Evolutionary conservation across 2,329 filamentous ascomycete species (phyloP), one percentile per base, ranked within the genome.

Genomic region (Cryphonectria radicalis): DNA sequence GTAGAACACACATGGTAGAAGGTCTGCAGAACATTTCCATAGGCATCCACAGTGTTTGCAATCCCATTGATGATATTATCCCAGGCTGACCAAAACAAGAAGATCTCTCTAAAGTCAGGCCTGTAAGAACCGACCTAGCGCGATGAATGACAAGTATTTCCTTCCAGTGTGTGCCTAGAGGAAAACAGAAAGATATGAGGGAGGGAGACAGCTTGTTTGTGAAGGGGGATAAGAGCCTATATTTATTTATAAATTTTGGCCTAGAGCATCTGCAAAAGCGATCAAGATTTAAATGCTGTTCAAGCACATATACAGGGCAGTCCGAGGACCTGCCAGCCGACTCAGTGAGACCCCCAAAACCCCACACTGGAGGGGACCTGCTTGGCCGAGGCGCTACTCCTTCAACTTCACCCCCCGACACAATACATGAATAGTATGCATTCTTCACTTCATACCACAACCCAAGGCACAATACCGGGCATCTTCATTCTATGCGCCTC

Each of bases 371-470:
- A 59, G 53, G 13, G 53, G 10, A 32, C 14, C 22, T 66, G 68
- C 14, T 28, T 66, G 68, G 25, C 8, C 35, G 37, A 46, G 37
- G 55, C 55, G 55, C 59, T 62, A 37, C 59, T 62, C 32, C 57
- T 14, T 62, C 57, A 62, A 40, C 59, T 62, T n/a, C 22, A n/a
- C 40, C 59, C 22, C 35, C 32, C 35, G 28, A 62, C 59, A 22
- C 35, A 22, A 35, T 40, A 62, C 57, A 13, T 17, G 35, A 35
- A 10, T 7, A 22, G 59, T 40, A 62, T 35, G 22, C 22, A 40
- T n/a, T 46, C 43, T 57, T 11, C 59, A 35, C 22, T 62, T 13
- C 57, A 37, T 35, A 62, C 19, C 32, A 10, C 32, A n/a, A n/a
- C 57, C 57, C 32, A 37, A 62, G 19, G 59, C 59, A 25, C 8